phyloP scores from a whole-genome alignment of 257 asterid species.

The Orobanche coerulescens region DNA sequence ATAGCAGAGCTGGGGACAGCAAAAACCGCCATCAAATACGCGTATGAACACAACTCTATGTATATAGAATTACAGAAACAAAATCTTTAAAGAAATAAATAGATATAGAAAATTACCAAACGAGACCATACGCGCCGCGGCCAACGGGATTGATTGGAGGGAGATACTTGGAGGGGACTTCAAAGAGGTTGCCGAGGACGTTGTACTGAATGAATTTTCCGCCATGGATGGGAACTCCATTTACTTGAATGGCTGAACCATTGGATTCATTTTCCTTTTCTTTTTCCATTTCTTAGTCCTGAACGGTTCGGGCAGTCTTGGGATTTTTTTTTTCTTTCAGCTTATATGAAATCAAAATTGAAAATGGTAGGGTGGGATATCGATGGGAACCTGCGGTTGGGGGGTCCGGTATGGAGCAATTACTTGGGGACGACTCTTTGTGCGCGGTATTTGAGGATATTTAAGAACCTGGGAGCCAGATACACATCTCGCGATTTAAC shows the following conservation, averaged over 20 bases:
- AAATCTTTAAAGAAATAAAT: background rate
- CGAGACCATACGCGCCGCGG: constrained; percentile 86
- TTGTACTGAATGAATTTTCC: constrained; percentile 67
- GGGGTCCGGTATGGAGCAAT: no score
- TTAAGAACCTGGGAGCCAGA: no score
- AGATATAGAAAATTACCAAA: constrained; percentile 66
- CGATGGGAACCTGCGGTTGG: no score
- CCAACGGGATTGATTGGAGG: constrained; percentile 76
- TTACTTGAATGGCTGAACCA: constrained; percentile 25
- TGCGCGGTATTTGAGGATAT: no score
- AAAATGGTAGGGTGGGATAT: constrained; percentile 21
- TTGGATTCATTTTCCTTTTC: constrained; percentile 39
- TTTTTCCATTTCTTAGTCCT: constrained; percentile 25
- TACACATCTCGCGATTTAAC: no score
- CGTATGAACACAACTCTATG: background rate
- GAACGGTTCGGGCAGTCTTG: no score
- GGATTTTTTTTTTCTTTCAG: background rate
- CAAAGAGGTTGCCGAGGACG: constrained; percentile 64
- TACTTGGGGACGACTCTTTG: no score
- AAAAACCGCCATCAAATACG: constrained; percentile 12
- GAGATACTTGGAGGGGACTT: constrained; percentile 55
- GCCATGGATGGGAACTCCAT: constrained; percentile 48
- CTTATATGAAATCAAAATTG: constrained; percentile 18
- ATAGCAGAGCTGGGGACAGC: constrained; percentile 48
- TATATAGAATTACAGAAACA: background rate